These are phyloP conservation scores for Coemansia sp. DNA, from an alignment of 192 early-diverging fungal species.

Conservation along the genomic window DNA sequence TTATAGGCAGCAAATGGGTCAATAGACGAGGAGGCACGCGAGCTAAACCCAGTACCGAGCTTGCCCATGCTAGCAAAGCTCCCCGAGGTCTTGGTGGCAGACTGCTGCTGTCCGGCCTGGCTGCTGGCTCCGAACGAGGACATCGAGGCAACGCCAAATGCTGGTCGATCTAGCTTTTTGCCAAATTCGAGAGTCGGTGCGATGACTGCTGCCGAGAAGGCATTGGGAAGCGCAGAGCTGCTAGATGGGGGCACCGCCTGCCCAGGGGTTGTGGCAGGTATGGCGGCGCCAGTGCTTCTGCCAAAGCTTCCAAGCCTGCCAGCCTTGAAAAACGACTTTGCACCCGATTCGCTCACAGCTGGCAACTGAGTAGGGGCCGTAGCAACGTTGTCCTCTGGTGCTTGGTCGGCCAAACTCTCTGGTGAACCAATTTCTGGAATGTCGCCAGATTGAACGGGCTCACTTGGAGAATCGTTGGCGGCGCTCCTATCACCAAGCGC, in stretches of 20 bases:
- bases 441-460: neutral
- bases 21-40: neutral
- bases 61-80: slow-evolving; percentile 15
- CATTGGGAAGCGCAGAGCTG: slow-evolving; percentile 20
- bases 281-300: neutral
- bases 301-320: slow-evolving; percentile 33
- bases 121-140: slow-evolving; percentile 17
- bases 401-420: neutral
- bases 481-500: neutral
- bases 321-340: slow-evolving; percentile 33
- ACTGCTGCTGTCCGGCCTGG: neutral
- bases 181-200: slow-evolving; percentile 27
- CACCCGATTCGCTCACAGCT: neutral
- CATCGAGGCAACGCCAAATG: slow-evolving; percentile 44
- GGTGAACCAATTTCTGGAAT: neutral
- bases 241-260: neutral
- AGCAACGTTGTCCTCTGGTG: neutral
- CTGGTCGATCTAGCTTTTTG: slow-evolving; percentile 30
- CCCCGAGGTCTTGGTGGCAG: neutral
- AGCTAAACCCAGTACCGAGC: slow-evolving; percentile 19
- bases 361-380: neutral
- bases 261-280: neutral
- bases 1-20: slow-evolving; percentile 9
- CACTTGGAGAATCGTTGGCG: neutral
- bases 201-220: slow-evolving; percentile 15